Percentiles rank a stretch among this genome's conserved stretches.
Conservation (phyloP, 345 rosid genomes). For the Eucalyptus curtisii region DNA sequence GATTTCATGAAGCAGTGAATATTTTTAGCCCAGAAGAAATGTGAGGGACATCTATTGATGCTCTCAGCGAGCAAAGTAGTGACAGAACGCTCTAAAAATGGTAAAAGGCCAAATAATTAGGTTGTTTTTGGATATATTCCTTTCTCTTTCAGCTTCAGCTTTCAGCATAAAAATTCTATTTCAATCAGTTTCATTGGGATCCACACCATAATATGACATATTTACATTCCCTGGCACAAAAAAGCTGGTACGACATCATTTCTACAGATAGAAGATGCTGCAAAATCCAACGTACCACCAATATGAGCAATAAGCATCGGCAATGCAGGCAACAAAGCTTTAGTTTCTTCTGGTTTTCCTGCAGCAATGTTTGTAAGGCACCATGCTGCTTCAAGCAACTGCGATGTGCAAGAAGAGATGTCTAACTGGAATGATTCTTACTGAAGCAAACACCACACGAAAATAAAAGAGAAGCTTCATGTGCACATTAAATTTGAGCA, state of each 20-base stretch:
- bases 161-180: not conserved
- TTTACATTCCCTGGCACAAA: not conserved
- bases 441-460: not conserved
- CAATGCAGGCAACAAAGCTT: constrained; percentile 70
- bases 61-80: not conserved
- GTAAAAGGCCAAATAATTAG: not conserved
- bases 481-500: not conserved
- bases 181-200: not conserved
- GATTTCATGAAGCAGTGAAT: not conserved
- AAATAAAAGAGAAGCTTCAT: not conserved
- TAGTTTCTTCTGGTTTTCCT: constrained; percentile 92
- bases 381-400: constrained; percentile 99
- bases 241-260: not conserved
- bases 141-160: not conserved
- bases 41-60: not conserved
- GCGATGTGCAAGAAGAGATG: constrained; percentile 2
- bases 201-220: not conserved
- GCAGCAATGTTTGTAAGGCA: constrained; percentile 98
- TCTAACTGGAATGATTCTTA: not conserved
- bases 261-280: not conserved
- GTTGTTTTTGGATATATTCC: not conserved
- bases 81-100: not conserved
- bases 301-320: constrained; percentile 91
- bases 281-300: constrained; percentile 51
- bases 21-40: not conserved